Base-by-base conservation (phyloP, 805 yeast genomes). In the Spathaspora boniae region DNA sequence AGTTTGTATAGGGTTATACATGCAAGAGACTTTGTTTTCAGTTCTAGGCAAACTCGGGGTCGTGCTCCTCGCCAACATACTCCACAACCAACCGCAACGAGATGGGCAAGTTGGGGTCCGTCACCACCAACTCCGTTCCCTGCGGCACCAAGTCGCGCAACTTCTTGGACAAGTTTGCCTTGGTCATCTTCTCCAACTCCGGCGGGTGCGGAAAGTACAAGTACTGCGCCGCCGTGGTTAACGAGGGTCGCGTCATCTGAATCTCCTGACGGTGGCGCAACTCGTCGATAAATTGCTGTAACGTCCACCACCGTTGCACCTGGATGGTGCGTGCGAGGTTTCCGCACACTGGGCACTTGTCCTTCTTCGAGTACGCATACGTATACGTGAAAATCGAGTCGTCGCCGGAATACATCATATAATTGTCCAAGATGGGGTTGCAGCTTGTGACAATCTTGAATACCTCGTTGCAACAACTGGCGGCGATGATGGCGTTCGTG, bases 401-500 rank as follows among this genome's bases (percentile, higher is more conserved):
- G 36, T 82, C 81, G 0, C 98, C 98, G 17, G 88, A 77, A 51
- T 86, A 86, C 77, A 82, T 84, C 85, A 86, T 81, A 54, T 84
- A 84, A 60, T 87, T 89, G 41, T 78, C 74, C 46, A 85, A 59
- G 12, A 63, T 61, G 0, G 88, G 91, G 42, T 78, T 78, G 38
- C 78, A 66, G 36, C 81, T 77, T 2, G 95, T 78, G 28, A 86
- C 72, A 16, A 88, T 66, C 52, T 89, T 89, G 57, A 86, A 76
- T 2, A 83, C 86, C 56, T 88, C 96, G 44, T 83, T 84, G 52
- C 93, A 83, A 54, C 95, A 85, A 5, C 87, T 72, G 0, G 93
- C 94, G 0, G 97, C 96, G 21, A 91, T 76, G 16, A 91, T 73
- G 2, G 98, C 95, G 56, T 93, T 91, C 0, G 97, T 89, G 2